phyloP scores from a whole-genome alignment of 31 red algal species.

The Asparagopsis taxiformis region DNA sequence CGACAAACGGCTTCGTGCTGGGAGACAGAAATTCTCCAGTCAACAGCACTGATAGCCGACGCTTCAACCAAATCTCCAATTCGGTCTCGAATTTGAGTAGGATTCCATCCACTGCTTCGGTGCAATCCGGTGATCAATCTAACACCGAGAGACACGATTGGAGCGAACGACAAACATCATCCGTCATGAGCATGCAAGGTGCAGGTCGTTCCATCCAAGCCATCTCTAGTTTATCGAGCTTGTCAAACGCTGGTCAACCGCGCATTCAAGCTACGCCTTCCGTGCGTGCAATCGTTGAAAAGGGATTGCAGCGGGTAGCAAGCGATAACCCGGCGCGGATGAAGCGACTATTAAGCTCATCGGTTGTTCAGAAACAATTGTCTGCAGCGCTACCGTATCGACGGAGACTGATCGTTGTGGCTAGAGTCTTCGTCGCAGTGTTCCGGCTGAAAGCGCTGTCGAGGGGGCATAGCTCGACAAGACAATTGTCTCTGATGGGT shows the following conservation, averaged over 20 bases:
- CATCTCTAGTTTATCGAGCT: constrained; percentile 25
- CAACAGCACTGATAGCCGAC: constrained; percentile 27
- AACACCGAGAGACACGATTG: constrained; percentile 15
- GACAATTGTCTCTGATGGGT: constrained; percentile 22
- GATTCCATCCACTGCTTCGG: constrained; percentile 17
- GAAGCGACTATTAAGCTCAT: constrained; percentile 26
- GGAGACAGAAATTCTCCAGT: constrained; percentile 45
- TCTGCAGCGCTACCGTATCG: constrained; percentile 51
- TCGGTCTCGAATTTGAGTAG: constrained; percentile 55
- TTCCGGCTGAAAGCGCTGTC: constrained; percentile 48
- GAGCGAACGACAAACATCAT: constrained; percentile 15
- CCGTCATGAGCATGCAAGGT: constrained; percentile 1
- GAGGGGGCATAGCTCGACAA: constrained; percentile 19
- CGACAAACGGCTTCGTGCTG: constrained; percentile 10
- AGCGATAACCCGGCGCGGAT: constrained; percentile 63
- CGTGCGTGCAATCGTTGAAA: constrained; percentile 39
- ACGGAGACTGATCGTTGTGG: constrained; percentile 47
- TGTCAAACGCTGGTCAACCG: constrained; percentile 29
- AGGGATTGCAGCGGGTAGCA: constrained; percentile 44
- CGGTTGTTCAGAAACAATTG: constrained; percentile 49
- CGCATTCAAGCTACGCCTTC: constrained; percentile 41
- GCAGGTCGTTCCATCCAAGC: constrained; percentile 17
- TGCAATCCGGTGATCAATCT: constrained; percentile 1
- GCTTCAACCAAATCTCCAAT: neutral
- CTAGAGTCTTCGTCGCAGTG: constrained; percentile 62